Evolutionary conservation across 805 yeast genomes (phyloP).

Genomic region (Saccharomycopsis babjevae): DNA sequence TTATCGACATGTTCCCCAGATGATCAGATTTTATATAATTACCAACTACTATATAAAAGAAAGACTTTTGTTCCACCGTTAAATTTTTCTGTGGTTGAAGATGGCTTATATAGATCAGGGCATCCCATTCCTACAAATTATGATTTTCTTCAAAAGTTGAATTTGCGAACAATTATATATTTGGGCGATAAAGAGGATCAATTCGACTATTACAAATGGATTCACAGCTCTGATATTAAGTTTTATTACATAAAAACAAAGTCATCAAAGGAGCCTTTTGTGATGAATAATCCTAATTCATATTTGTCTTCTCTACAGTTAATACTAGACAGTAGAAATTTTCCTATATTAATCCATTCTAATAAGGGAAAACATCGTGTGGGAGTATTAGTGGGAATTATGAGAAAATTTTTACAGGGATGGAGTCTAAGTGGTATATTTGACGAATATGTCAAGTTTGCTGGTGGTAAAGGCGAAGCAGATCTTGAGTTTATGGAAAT

Average conservation of each 20-base stretch:
- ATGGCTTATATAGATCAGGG: conserved; percentile 81
- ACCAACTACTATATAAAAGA: not conserved
- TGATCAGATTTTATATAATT: not conserved
- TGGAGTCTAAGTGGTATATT: conserved; percentile 91
- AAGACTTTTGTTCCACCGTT: conserved; percentile 70
- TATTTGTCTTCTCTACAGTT: conserved; percentile 47
- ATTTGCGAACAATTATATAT: conserved; percentile 71
- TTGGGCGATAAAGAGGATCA: conserved; percentile 66
- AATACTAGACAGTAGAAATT: conserved; percentile 54
- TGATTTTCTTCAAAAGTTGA: conserved; percentile 61
- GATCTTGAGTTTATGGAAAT: conserved; percentile 85
- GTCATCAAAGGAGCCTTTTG: conserved; percentile 67
- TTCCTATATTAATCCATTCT: conserved; percentile 84
- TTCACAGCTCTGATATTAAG: conserved; percentile 39
- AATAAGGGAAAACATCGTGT: conserved; percentile 97
- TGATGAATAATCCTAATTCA: conserved; percentile 43
- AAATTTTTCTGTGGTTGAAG: conserved; percentile 82
- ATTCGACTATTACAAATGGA: conserved; percentile 62
- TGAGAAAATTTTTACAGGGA: conserved; percentile 77
- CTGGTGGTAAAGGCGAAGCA: conserved; percentile 86
- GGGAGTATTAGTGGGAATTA: conserved; percentile 86
- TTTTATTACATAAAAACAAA: conserved; percentile 56
- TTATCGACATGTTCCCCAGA: not conserved
- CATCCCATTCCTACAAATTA: conserved; percentile 86
- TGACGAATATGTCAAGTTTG: conserved; percentile 87